Evolutionary conservation across 164 flowering plant genomes (phyloP).

Genomic region (Litsea cubeba): DNA sequence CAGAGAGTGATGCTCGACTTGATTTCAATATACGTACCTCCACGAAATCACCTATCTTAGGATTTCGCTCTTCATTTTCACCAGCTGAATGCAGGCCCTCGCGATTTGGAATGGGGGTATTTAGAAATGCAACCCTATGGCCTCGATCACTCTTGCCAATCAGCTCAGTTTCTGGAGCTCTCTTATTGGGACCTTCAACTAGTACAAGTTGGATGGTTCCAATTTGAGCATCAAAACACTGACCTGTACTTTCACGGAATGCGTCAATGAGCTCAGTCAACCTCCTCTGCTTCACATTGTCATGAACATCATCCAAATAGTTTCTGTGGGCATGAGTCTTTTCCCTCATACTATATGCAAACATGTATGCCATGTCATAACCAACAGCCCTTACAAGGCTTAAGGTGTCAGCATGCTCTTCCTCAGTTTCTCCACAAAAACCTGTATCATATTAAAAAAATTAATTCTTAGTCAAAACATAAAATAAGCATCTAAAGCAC

Average conservation of each 20-base stretch:
- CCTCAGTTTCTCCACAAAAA: slow-evolving; percentile 96
- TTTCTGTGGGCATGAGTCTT: slow-evolving; percentile 95
- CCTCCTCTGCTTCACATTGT: slow-evolving; percentile 81
- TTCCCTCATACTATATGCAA: slow-evolving; percentile 99
- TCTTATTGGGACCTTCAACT: slow-evolving; percentile 86
- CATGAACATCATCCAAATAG: slow-evolving; percentile 81
- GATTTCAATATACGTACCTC: slow-evolving; percentile 76
- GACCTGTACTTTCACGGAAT: slow-evolving; percentile 86
- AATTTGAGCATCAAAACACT: slow-evolving; percentile 65
- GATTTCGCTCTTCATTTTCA: slow-evolving; percentile 27
- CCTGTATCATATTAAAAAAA: slow-evolving; percentile 40
- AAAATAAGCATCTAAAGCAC: background rate
- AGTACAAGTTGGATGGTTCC: slow-evolving; percentile 77
- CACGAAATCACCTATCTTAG: slow-evolving; percentile 78
- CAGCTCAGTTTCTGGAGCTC: slow-evolving; percentile 91
- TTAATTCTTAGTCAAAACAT: background rate
- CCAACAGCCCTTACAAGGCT: slow-evolving; percentile 74
- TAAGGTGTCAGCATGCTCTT: slow-evolving; percentile 76
- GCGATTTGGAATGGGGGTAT: slow-evolving; percentile 39
- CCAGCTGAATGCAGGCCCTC: slow-evolving; percentile 13
- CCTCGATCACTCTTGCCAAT: slow-evolving; percentile 90
- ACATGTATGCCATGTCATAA: slow-evolving; percentile 99
- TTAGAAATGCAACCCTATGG: slow-evolving; percentile 62
- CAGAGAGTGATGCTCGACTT: slow-evolving; percentile 75
- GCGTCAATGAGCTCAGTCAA: slow-evolving; percentile 78